These are phyloP conservation scores for Blepharisma japonicum DNA, from an alignment of 73 alveolate species.

Conservation along the genomic window DNA sequence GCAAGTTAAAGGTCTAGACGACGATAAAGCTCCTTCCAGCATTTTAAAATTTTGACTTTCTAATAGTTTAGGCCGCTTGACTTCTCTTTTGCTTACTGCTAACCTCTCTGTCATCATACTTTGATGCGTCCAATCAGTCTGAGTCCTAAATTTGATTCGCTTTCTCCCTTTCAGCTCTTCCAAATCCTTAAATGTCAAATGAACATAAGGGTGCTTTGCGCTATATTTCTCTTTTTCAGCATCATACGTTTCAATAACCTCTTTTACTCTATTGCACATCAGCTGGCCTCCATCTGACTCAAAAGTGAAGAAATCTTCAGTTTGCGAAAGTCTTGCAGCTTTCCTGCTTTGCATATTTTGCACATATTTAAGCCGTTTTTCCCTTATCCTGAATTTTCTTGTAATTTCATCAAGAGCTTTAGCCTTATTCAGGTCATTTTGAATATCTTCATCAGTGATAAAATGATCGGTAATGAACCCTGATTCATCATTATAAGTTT, in stretches of 20 bases:
- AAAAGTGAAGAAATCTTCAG: not conserved
- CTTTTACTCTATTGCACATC: not conserved
- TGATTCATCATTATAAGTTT: conserved; percentile 27
- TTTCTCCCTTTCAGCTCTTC: too few relatives aligned
- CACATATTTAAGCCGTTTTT: not conserved
- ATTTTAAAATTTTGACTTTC: too few relatives aligned
- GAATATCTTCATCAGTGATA: not conserved
- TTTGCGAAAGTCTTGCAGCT: not conserved
- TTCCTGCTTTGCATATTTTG: not conserved
- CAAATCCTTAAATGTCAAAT: not conserved
- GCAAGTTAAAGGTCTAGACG: too few relatives aligned
- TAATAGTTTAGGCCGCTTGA: too few relatives aligned
- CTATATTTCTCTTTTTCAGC: conserved; percentile 5
- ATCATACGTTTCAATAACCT: conserved; percentile 13
- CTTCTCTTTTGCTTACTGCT: too few relatives aligned
- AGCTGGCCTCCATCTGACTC: conserved; percentile 1
- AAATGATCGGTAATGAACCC: not conserved
- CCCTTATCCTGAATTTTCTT: conserved; percentile 16
- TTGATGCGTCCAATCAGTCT: too few relatives aligned
- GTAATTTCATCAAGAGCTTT: not conserved
- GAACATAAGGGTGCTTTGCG: conserved; percentile 11
- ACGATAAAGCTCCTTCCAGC: too few relatives aligned
- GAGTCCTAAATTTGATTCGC: too few relatives aligned
- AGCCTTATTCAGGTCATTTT: not conserved
- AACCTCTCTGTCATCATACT: too few relatives aligned